phyloP scores from a whole-genome alignment of 768 basidiomycete species.

The Tylopilus vinaceipallidus region DNA sequence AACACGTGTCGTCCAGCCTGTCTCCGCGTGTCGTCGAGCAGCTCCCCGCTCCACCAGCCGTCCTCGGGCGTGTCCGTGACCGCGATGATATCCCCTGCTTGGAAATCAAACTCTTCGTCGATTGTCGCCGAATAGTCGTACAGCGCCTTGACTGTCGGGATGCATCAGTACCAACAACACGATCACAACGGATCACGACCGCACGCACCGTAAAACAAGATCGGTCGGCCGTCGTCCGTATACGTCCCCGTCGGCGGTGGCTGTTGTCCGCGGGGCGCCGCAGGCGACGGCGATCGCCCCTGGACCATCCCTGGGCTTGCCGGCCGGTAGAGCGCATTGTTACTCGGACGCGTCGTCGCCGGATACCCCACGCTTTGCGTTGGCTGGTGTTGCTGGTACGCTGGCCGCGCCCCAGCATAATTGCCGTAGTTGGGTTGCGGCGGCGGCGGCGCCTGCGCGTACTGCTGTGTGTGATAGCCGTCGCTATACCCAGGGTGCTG shows the following conservation, averaged over 20 bases:
- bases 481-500: conserved; percentile 23
- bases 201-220: conserved; percentile 83
- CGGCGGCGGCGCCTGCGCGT: conserved; percentile 15
- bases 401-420: conserved; percentile 3
- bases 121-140: conserved; percentile 85
- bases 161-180: not conserved
- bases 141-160: conserved; percentile 71
- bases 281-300: conserved; percentile 51
- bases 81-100: conserved; percentile 91
- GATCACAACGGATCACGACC: not conserved
- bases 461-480: conserved; percentile 15
- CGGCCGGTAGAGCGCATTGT: conserved; percentile 35
- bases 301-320: conserved; percentile 38
- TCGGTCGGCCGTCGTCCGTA: conserved; percentile 77
- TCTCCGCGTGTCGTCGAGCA: conserved; percentile 73
- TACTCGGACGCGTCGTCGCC: conserved; percentile 32
- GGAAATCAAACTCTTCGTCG: conserved; percentile 96
- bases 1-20: conserved; percentile 74
- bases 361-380: conserved; percentile 26
- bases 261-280: conserved; percentile 33
- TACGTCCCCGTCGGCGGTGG: conserved; percentile 66
- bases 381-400: conserved; percentile 10
- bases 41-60: conserved; percentile 95
- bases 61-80: conserved; percentile 93
- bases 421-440: conserved; percentile 5